Conservation (phyloP, 805 yeast genomes). For the Candida wancherniae region DNA sequence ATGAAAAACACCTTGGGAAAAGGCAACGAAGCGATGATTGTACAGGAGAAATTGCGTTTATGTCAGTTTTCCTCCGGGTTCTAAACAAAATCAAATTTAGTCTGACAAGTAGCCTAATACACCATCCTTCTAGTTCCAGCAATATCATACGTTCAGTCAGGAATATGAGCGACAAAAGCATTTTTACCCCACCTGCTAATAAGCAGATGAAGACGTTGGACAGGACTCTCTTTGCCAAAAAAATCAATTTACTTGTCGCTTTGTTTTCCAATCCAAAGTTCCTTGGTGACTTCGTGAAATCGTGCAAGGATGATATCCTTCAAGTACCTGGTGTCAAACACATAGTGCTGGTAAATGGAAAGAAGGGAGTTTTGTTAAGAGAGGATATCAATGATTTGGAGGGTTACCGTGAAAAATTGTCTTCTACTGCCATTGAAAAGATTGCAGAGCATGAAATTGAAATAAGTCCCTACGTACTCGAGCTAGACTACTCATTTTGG, state of each 20-base stretch:
- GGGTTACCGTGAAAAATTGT: conserved; percentile 34
- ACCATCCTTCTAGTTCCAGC: too few relatives aligned
- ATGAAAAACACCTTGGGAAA: too few relatives aligned
- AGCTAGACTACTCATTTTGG: conserved; percentile 77
- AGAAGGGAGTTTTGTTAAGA: conserved; percentile 57
- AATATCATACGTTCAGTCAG: too few relatives aligned
- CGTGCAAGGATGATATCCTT: conserved; percentile 55
- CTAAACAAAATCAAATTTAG: too few relatives aligned
- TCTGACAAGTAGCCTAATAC: too few relatives aligned
- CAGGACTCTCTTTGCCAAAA: conserved; percentile 53
- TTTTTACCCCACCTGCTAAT: conserved; percentile 61
- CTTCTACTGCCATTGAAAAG: conserved; percentile 39
- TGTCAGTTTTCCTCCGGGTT: too few relatives aligned
- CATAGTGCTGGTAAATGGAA: conserved; percentile 42
- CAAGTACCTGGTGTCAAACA: conserved; percentile 68
- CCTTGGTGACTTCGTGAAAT: conserved; percentile 59
- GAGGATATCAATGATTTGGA: conserved; percentile 42
- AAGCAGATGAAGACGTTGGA: conserved; percentile 64
- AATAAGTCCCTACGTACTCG: conserved; percentile 49
- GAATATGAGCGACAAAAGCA: conserved; percentile 21
- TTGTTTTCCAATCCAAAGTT: conserved; percentile 60
- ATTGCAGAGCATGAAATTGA: conserved; percentile 45
- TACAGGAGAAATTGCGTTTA: too few relatives aligned
- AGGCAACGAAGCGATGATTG: too few relatives aligned
- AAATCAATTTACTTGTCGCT: conserved; percentile 63